Conservation (phyloP, 2,329 filamentous ascomycete species). For the Cladosporium sp. region DNA sequence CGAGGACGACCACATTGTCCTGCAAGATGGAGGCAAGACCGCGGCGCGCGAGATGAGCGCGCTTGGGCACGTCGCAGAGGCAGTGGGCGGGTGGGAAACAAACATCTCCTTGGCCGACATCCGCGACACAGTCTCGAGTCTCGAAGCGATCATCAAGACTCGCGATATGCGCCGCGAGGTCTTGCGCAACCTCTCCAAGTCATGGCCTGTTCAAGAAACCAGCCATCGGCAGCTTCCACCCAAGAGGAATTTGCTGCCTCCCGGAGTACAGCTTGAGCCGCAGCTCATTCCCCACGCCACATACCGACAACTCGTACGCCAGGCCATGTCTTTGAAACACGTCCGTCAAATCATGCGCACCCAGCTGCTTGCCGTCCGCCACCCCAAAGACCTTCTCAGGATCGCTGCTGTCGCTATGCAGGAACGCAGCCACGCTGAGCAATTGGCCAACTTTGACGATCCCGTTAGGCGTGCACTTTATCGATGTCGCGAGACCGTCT, state of each 20-base stretch:
- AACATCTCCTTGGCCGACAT: constrained; percentile 15
- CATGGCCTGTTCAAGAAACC: constrained; percentile 15
- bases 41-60: neutral
- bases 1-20: neutral
- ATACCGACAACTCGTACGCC: constrained; percentile 23
- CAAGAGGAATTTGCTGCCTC: constrained; percentile 6
- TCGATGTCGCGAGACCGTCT: constrained; percentile 26
- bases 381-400: constrained; percentile 27
- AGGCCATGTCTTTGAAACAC: constrained; percentile 17
- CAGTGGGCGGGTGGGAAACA: constrained; percentile 1
- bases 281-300: constrained; percentile 21
- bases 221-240: neutral
- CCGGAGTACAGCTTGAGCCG: constrained; percentile 17
- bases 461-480: constrained; percentile 31
- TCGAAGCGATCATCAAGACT: constrained; percentile 22
- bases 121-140: constrained; percentile 12
- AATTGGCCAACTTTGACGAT: constrained; percentile 23
- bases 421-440: constrained; percentile 16
- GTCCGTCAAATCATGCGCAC: constrained; percentile 23
- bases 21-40: neutral
- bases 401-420: constrained; percentile 29
- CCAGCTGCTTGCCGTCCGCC: constrained; percentile 28
- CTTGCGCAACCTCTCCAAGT: constrained; percentile 25
- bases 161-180: constrained; percentile 21
- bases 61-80: neutral